Base-by-base conservation (phyloP, 441 rosid species). In the Syzygium malaccense region DNA sequence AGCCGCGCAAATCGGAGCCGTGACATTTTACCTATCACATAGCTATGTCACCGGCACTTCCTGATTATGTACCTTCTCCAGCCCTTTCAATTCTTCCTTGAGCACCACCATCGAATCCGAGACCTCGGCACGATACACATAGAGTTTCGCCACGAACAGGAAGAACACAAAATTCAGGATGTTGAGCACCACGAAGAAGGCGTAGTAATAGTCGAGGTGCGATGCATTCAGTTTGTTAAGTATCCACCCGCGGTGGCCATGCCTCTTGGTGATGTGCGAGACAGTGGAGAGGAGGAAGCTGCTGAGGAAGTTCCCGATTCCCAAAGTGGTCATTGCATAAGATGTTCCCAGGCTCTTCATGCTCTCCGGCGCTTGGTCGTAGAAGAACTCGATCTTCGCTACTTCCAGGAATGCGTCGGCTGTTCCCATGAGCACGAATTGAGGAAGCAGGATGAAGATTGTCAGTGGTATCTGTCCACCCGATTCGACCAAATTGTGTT, bases 321-420 rank as follows among this genome's bases (percentile, higher is more conserved):
- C 99, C 26, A 94, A 89, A 87, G 93, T 92, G 2, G 95, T 92
- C 30, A 88, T 91, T 33, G 94, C 32, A 80, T 96, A 98, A 4
- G 98, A 96, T 87, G 98, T 96, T 14, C 98, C 99, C 3, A 97
- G 95, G 88, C 99, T 98, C 93, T 96, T 98, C 99, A 95, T 96
- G 91, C 95, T 92, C 79, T 98, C 99, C 0, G 98, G 99, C 6
- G 98, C 98, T 87, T 98, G 98, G 87, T 98, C 99, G 37, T 96
- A 97, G 93, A 97, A 98, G 92, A 96, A 96, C 89, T 96, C 98
- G 23, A 96, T 90, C 94, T 96, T 95, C 14, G 98, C 95, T 5
- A 96, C 97, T 88, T 93, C 98, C 14, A 96, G 58, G 88, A 95
- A 97, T 3, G 98, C 94, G 90, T 97, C 99, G 14, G 98, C 99